phyloP scores from a whole-genome alignment of 164 flowering plant genomes.

The Annona squamosa region DNA sequence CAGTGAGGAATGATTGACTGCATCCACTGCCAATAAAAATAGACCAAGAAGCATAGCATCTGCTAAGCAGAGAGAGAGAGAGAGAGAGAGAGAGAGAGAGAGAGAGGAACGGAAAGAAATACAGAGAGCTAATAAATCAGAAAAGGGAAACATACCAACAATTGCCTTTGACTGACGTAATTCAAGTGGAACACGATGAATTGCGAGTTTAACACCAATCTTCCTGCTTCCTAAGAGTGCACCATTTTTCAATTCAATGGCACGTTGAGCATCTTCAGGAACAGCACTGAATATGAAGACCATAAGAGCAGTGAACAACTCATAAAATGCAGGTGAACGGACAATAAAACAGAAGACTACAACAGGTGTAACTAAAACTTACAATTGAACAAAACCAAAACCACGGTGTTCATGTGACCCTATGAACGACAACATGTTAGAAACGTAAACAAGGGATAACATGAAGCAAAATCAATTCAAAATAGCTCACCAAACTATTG shows the following conservation, averaged over 20 bases:
- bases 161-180: constrained; percentile 52
- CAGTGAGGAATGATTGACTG: constrained; percentile 21
- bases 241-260: constrained; percentile 76
- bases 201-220: constrained; percentile 71
- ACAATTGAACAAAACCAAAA: constrained; percentile 57
- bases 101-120: background rate
- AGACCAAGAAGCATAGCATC: background rate
- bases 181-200: constrained; percentile 66
- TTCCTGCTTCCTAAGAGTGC: constrained; percentile 63
- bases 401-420: constrained; percentile 83
- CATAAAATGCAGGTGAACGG: background rate
- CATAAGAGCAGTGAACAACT: background rate
- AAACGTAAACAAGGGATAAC: background rate
- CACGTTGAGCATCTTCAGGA: constrained; percentile 70
- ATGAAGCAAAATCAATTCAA: background rate
- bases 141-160: constrained; percentile 36
- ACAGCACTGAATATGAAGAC: constrained; percentile 44
- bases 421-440: constrained; percentile 20
- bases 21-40: constrained; percentile 8
- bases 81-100: background rate
- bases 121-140: background rate
- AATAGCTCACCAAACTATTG: background rate
- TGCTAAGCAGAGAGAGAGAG: constrained; percentile 1
- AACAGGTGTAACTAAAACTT: constrained; percentile 1
- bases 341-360: background rate